A percentile compares a stretch with the other conserved stretches of the same genome.
These are phyloP conservation scores for Porogramme epimiltina DNA, from an alignment of 1,284 basidiomycete genomes.

Conservation along the genomic window DNA sequence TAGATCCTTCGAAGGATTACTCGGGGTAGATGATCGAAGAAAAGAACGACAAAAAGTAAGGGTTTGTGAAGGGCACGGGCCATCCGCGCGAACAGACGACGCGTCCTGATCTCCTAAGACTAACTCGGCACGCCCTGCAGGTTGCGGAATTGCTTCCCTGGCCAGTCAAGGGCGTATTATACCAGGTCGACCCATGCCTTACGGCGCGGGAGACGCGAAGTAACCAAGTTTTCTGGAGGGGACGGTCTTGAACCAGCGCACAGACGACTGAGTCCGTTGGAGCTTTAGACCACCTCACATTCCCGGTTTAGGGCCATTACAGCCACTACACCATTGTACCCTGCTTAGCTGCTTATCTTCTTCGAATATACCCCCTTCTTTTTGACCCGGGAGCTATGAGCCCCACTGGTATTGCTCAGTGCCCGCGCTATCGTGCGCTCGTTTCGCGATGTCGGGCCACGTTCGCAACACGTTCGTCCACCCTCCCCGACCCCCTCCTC, in stretches of 20 bases:
- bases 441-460: neutral
- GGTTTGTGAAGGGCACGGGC: conserved; percentile 76
- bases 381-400: too few relatives aligned
- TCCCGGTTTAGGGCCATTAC: conserved; percentile 78
- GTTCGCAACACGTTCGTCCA: conserved; percentile 10
- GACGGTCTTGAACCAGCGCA: conserved; percentile 88
- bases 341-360: conserved; percentile 7
- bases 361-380: neutral
- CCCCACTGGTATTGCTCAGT: too few relatives aligned
- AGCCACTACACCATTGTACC: conserved; percentile 66
- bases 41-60: conserved; percentile 42
- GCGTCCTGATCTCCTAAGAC: conserved; percentile 84
- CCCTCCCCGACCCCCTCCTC: neutral
- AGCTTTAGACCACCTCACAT: conserved; percentile 65
- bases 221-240: conserved; percentile 90
- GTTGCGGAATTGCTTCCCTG: conserved; percentile 91
- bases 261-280: conserved; percentile 63
- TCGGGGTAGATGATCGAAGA: too few relatives aligned
- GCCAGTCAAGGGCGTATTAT: conserved; percentile 80
- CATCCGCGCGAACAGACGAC: conserved; percentile 78
- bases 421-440: neutral
- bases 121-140: conserved; percentile 82
- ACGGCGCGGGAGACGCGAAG: conserved; percentile 57
- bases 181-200: conserved; percentile 67
- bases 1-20: too few relatives aligned